Percentiles rank a stretch among this genome's conserved stretches.
Conservation (phyloP, 225 moss, liverwort and hornwort species). For the Pleurozium schreberi region DNA sequence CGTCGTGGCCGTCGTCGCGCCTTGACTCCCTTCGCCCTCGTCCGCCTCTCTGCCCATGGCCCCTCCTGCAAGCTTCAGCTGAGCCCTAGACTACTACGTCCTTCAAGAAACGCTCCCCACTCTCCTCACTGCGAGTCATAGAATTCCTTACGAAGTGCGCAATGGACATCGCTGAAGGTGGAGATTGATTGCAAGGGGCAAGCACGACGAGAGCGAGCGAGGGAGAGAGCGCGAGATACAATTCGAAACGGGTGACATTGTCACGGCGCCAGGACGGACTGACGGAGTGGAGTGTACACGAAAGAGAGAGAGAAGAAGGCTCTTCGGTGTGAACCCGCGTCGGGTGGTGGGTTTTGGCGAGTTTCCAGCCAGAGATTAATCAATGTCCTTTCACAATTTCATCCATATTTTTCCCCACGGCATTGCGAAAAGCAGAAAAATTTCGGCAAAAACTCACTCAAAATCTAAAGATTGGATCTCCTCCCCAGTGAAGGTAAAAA, state of each 20-base stretch:
- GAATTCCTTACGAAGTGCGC: background rate
- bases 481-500: too few relatives aligned
- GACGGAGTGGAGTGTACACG: background rate
- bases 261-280: background rate
- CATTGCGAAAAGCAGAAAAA: too few relatives aligned
- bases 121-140: background rate
- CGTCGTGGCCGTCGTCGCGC: background rate
- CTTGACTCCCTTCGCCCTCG: slow-evolving; percentile 8
- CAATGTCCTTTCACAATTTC: background rate
- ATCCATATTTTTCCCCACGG: too few relatives aligned
- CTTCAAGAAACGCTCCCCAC: background rate
- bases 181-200: background rate
- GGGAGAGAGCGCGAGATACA: background rate
- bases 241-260: background rate
- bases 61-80: background rate
- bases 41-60: slow-evolving; percentile 45
- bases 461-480: too few relatives aligned
- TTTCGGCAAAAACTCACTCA: too few relatives aligned
- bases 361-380: too few relatives aligned
- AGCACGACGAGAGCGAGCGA: background rate
- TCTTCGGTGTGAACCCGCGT: background rate
- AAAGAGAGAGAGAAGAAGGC: too few relatives aligned
- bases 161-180: background rate
- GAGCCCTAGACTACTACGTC: background rate
- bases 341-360: background rate